phyloP scores from a whole-genome alignment of 2,329 filamentous ascomycete species.

The Ceratocystis smalleyi region DNA sequence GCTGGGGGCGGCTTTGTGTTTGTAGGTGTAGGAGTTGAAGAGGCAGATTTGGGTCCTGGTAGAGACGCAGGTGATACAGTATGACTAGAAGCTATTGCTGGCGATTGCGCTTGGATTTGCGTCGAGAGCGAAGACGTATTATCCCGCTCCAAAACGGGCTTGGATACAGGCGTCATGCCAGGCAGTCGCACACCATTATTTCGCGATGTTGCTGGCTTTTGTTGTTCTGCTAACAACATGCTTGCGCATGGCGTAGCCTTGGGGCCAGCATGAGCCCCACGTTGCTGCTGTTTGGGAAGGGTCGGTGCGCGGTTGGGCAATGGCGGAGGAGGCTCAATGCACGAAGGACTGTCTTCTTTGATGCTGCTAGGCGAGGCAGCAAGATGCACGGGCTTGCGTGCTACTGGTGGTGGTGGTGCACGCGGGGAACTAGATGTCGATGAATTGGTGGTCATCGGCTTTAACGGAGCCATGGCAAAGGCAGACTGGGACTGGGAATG shows the following conservation, averaged over 20 bases:
- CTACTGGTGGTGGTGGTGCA: constrained; percentile 41
- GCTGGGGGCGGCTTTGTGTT: neutral
- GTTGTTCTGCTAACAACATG: neutral
- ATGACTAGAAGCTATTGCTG: neutral
- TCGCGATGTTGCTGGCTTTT: neutral
- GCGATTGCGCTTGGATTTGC: neutral
- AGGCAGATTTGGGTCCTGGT: neutral
- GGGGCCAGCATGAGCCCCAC: neutral
- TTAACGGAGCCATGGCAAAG: constrained; percentile 17
- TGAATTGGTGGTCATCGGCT: constrained; percentile 26
- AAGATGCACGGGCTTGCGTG: constrained; percentile 47
- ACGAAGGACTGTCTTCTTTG: neutral
- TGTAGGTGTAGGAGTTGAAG: neutral
- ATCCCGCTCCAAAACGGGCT: neutral
- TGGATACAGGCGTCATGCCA: constrained; percentile 3
- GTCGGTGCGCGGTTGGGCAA: neutral
- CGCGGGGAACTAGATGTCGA: constrained; percentile 23
- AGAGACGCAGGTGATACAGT: no score
- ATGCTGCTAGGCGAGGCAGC: constrained; percentile 21
- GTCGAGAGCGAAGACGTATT: neutral
- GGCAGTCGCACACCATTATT: constrained; percentile 7
- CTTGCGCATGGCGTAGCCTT: no score
- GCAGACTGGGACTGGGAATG: neutral
- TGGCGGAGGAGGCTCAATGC: neutral
- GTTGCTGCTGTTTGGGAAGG: neutral